Evolutionary conservation across 495 filamentous ascomycete species (phyloP).

Genomic region (Lophium mytilinum): DNA sequence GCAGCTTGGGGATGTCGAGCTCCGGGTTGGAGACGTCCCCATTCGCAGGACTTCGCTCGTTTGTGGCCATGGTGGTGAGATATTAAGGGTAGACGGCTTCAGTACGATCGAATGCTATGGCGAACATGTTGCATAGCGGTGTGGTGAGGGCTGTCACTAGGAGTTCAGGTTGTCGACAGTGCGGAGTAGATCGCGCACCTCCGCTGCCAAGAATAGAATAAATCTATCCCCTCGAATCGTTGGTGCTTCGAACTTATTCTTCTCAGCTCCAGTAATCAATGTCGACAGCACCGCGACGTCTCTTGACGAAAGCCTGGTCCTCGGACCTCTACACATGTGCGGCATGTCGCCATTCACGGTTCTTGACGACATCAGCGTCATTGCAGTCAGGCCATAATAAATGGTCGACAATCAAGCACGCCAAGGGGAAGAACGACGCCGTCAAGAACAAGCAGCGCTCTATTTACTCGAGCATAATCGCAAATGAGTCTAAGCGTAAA

Average conservation of each 20-base stretch:
- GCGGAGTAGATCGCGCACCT: too few relatives aligned
- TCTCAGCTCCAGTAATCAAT: neutral
- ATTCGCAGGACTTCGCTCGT: conserved; percentile 4
- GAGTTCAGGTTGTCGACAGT: too few relatives aligned
- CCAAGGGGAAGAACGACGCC: conserved; percentile 73
- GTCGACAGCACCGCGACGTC: neutral
- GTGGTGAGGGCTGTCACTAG: too few relatives aligned
- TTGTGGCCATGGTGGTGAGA: neutral
- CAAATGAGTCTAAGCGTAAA: conserved; percentile 50
- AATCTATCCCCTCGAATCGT: too few relatives aligned
- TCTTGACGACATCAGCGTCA: conserved; percentile 42
- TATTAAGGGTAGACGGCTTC: neutral
- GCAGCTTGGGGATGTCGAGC: conserved; percentile 81
- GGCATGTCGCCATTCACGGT: conserved; percentile 28
- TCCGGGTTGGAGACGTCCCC: conserved; percentile 40
- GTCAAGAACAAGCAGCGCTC: conserved; percentile 45
- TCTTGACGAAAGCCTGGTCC: neutral
- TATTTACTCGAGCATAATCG: conserved; percentile 43
- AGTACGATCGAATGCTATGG: too few relatives aligned
- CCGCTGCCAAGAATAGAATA: too few relatives aligned
- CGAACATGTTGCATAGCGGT: too few relatives aligned
- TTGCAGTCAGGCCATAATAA: conserved; percentile 69
- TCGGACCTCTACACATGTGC: conserved; percentile 11
- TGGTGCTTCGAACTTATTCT: neutral
- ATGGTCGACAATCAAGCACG: conserved; percentile 94